Base-by-base conservation (phyloP, 78 protist genomes). In the Planoprotostelium fungivorum region DNA sequence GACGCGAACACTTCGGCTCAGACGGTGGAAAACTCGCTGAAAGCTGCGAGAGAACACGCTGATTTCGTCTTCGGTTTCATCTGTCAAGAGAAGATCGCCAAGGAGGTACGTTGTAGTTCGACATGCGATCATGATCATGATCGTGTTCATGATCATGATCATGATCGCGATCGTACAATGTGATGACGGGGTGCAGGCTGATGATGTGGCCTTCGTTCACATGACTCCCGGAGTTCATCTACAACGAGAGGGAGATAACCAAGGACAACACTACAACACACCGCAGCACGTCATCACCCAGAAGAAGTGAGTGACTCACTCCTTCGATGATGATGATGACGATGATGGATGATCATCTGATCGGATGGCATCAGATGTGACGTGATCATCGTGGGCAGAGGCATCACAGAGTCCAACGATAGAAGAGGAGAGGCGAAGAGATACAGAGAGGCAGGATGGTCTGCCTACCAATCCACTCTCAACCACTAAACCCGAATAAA, bases 311-410 rank as follows among this genome's bases (percentile, higher is more conserved):
- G 73, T 51, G 31, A 51, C 5, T 51, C 73, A 25, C 16, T 16
- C 73, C 5, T 25, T 5, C 5, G 16, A 51, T 51, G 5, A 25
- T 16, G 5, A 5, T 51, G 73, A 51, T 16, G 16, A 5, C 5
- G 31, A 5, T 16, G 73, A 51, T n/a, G n/a, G n/a, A n/a, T n/a
- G n/a, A n/a, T n/a, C 29, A 73, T 29, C 29, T 73, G 35, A 29
- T 73, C 35, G 35, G 29, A 29, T 29, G 29, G 29, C 84, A 31
- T 86, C 35, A 63, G 87, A 37, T 38, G 91, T 36, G 98, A 96
- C 86, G 92, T 96, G 38, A 91, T 96, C 89, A 95, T 94, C n/a
- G 98, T 96, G 28, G 98, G 98, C 38, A 90, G 98, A 25, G 98
- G 97, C 83, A 91, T 96, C 88, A 90, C 90, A 36, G 86, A 89